phyloP scores from a whole-genome alignment of 2,329 filamentous ascomycete genomes.

The Alternaria infectoria region DNA sequence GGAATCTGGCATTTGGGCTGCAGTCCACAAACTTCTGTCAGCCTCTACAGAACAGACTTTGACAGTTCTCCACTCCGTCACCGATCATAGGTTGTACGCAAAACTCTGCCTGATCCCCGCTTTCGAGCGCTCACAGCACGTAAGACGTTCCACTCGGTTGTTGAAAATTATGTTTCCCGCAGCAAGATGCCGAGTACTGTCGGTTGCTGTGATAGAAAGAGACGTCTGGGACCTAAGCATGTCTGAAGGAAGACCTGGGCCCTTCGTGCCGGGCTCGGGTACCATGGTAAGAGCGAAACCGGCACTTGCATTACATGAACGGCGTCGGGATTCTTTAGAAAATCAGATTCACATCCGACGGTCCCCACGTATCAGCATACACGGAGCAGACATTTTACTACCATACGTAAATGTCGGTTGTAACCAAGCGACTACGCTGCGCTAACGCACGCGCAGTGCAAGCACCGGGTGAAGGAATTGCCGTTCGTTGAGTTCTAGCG shows the following conservation, averaged over 20 bases:
- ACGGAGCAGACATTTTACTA: not conserved
- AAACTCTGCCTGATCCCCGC: not conserved
- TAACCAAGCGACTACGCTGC: conserved; percentile 1
- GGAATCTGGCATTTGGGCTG: not conserved
- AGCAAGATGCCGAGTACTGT: not conserved
- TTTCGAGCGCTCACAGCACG: not conserved
- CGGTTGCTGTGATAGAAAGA: not conserved
- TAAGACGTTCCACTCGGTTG: not conserved
- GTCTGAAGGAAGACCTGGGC: not conserved
- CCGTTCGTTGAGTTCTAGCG: not conserved
- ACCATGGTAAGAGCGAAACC: not conserved
- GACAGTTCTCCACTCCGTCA: not conserved
- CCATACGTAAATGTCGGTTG: not conserved
- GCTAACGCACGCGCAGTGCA: conserved; percentile 1
- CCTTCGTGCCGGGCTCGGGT: not conserved
- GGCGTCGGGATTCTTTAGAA: not conserved
- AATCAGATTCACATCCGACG: not conserved
- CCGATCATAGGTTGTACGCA: not conserved
- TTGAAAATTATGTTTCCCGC: not conserved
- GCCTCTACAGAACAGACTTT: not conserved
- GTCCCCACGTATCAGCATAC: not conserved
- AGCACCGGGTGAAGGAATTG: not conserved
- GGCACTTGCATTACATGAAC: not conserved
- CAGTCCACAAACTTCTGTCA: not conserved
- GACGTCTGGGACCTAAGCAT: not conserved